Conservation (phyloP, 306 rosid species). For the Cotoneaster glaucophyllus region DNA sequence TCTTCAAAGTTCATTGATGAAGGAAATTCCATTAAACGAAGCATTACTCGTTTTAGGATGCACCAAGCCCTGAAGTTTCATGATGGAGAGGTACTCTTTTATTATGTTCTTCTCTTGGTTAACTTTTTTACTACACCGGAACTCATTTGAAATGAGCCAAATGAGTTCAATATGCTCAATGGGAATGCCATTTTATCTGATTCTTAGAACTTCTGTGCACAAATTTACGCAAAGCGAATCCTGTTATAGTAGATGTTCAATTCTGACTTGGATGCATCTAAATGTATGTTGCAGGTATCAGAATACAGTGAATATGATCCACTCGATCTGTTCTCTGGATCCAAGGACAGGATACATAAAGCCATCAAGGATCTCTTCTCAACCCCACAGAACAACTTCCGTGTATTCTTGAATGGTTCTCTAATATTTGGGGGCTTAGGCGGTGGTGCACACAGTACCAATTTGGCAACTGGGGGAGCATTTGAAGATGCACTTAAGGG, state of each 20-base stretch:
- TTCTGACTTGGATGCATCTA: slow-evolving; percentile 14
- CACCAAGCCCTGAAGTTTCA: slow-evolving; percentile 89
- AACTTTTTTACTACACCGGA: background rate
- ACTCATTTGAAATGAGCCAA: background rate
- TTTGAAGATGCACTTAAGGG: slow-evolving; percentile 78
- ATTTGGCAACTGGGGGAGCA: slow-evolving; percentile 40
- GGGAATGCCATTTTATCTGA: background rate
- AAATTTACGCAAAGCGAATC: background rate
- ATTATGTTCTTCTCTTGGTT: background rate
- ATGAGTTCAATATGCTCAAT: background rate
- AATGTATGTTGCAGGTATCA: slow-evolving; percentile 50
- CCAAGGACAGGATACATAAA: slow-evolving; percentile 65
- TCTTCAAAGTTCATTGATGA: slow-evolving; percentile 66
- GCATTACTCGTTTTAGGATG: slow-evolving; percentile 76
- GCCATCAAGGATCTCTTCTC: slow-evolving; percentile 72
- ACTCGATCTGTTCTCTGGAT: slow-evolving; percentile 81
- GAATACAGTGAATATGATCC: slow-evolving; percentile 73
- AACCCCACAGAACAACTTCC: slow-evolving; percentile 91
- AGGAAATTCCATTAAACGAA: slow-evolving; percentile 55
- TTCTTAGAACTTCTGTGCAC: background rate
- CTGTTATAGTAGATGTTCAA: background rate
- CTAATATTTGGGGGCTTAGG: slow-evolving; percentile 81
- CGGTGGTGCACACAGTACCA: slow-evolving; percentile 59
- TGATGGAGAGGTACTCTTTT: slow-evolving; percentile 57
- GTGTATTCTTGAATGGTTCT: slow-evolving; percentile 81